These are phyloP conservation scores for Phytophthora melonis DNA, from an alignment of 352 stramenopile genomes.

Conservation along the genomic window DNA sequence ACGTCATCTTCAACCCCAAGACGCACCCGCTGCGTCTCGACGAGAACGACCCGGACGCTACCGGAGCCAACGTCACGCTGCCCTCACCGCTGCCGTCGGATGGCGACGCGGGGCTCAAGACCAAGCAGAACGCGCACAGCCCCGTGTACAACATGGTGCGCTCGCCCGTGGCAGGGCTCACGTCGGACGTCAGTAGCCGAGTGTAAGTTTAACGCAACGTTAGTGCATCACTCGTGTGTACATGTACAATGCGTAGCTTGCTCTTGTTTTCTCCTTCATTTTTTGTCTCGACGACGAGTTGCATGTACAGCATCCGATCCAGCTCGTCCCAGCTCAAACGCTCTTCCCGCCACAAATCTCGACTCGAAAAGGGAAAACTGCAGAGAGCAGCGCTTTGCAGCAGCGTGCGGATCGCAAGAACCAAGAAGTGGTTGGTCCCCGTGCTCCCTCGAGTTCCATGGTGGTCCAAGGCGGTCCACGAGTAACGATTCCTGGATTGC, in stretches of 20 bases:
- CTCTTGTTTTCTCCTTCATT: not conserved
- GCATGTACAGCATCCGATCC: too few relatives aligned
- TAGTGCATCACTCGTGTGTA: not conserved
- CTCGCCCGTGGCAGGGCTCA: conserved; percentile 25
- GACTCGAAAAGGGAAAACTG: too few relatives aligned
- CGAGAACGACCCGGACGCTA: conserved; percentile 18
- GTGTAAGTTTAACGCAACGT: conserved; percentile 14
- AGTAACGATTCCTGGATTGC: not conserved
- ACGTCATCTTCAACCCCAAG: conserved; percentile 45
- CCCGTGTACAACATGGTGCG: conserved; percentile 35
- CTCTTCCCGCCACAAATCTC: too few relatives aligned
- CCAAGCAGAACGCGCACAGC: not conserved
- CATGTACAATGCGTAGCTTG: not conserved
- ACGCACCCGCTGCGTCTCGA: conserved; percentile 40
- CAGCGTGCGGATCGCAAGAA: not conserved
- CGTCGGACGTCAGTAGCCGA: conserved; percentile 17
- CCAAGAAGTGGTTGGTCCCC: not conserved
- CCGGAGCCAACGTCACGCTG: conserved; percentile 22
- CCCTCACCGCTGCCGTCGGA: conserved; percentile 27
- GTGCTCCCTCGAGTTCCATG: not conserved
- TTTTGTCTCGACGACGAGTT: too few relatives aligned
- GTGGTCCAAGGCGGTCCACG: too few relatives aligned
- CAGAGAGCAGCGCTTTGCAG: not conserved
- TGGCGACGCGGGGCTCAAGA: conserved; percentile 11
- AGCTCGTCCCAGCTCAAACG: too few relatives aligned